Evolutionary conservation across 176 grass and related monocot genomes (phyloP), one percentile per base, ranked within the genome.

Genomic region (Rhynchospora tenuis): DNA sequence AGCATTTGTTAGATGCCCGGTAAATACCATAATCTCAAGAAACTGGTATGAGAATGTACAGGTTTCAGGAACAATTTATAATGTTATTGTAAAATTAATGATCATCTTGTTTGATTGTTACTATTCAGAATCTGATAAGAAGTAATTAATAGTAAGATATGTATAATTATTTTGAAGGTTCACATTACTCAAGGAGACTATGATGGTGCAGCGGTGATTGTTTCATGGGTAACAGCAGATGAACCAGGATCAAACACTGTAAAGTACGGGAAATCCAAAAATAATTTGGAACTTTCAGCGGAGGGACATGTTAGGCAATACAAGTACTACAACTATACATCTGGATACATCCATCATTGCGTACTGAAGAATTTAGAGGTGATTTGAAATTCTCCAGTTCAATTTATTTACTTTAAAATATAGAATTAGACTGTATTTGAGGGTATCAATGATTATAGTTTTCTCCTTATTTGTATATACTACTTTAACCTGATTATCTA

Each of bases 331-430:
- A 93, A 89, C 87, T 97, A 97, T 81, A 97, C 93, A 1, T 97
- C 93, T 13, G 93, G 93, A 0, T 97, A 91, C 85, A 97, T 97
- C 85, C 93, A 97, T 83, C 91, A 93, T 51, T 88, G 87, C 84
- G 66, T 57, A 0, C 85, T 97, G 27, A 52, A 2, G 9, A 29
- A 67, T 22, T 89, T 97, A 59, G 20, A 87, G 92, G 92, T 89
- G 45, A 12, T 51, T 60, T 10, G 24, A 58, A 79, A 0, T 58
- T 3, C 46, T 38, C 7, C 9, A 15, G 24, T 48, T 43, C 9
- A 59, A 17, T 68, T 43, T 47, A 76, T 62, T 33, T 86, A 2
- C 29, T 1, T 52, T 8, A n/a, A n/a, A n/a, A n/a, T n/a, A n/a
- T 13, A 2, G 45, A 16, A 31, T 56, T 26, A 51, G 44, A 24